These are phyloP conservation scores for Mycoemilia scoparia DNA, from an alignment of 192 early-diverging fungal genomes.

Conservation along the genomic window DNA sequence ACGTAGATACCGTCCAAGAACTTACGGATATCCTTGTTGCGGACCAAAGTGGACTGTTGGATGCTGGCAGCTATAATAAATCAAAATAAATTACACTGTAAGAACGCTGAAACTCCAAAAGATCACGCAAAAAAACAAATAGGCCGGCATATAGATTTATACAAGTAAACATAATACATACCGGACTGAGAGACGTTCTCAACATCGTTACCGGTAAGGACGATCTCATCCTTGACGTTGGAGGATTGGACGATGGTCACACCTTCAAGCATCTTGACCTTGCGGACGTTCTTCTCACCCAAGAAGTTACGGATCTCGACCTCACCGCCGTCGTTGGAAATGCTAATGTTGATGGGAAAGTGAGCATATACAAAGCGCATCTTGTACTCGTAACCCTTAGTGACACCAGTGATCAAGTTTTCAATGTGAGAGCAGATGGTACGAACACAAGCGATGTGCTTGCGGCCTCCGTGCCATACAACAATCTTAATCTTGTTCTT, in stretches of 20 bases:
- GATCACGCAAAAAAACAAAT: background rate
- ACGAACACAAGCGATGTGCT: conserved; percentile 97
- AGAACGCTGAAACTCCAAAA: background rate
- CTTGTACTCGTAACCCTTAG: conserved; percentile 98
- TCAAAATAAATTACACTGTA: conserved; percentile 1
- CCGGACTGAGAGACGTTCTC: conserved; percentile 87
- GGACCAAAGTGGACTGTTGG: conserved; percentile 81
- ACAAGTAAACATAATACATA: too few relatives aligned
- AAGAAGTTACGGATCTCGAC: conserved; percentile 99
- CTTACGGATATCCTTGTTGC: conserved; percentile 99
- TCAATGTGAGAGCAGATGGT: conserved; percentile 87
- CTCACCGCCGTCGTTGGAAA: conserved; percentile 47
- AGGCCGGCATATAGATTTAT: conserved; percentile 24
- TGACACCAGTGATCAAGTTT: conserved; percentile 97
- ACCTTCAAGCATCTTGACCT: conserved; percentile 71
- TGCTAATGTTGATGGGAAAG: conserved; percentile 97
- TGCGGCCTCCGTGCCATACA: conserved; percentile 89
- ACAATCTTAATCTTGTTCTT: conserved; percentile 62
- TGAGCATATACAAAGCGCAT: conserved; percentile 98
- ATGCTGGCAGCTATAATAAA: conserved; percentile 66
- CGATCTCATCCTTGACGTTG: conserved; percentile 85
- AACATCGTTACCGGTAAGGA: conserved; percentile 83
- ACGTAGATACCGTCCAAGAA: conserved; percentile 97
- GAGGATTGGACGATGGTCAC: conserved; percentile 61
- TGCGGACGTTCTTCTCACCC: conserved; percentile 83